Evolutionary conservation across 306 rosid species (phyloP).

Genomic region (Ormosia emarginata): DNA sequence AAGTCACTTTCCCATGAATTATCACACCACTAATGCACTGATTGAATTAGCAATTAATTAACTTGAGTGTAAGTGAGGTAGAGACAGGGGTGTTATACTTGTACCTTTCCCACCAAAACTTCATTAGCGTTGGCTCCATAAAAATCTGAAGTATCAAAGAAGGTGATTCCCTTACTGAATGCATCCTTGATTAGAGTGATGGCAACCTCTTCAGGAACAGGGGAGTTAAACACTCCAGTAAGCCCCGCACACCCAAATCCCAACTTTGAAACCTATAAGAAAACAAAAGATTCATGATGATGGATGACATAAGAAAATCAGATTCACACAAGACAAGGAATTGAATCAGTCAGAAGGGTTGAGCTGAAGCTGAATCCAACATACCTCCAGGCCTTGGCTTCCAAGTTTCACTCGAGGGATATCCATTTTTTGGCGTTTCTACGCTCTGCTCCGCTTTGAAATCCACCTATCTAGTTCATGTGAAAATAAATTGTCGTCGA

Average conservation of each 20-base stretch:
- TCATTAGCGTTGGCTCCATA: slow-evolving; percentile 54
- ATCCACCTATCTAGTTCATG: not conserved
- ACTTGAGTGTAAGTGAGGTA: too few relatives aligned
- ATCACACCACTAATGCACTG: too few relatives aligned
- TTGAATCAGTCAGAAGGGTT: not conserved
- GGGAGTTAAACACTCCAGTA: slow-evolving; percentile 41
- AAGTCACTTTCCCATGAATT: not conserved
- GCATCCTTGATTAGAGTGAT: slow-evolving; percentile 49
- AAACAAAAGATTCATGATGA: not conserved
- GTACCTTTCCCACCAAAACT: slow-evolving; percentile 61
- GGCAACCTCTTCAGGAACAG: slow-evolving; percentile 48
- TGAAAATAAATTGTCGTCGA: not conserved
- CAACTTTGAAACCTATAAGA: slow-evolving; percentile 50
- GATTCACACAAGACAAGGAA: not conserved
- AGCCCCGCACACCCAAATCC: slow-evolving; percentile 70
- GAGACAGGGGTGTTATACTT: not conserved
- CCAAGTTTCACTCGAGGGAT: slow-evolving; percentile 51
- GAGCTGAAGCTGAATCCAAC: not conserved
- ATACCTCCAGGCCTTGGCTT: slow-evolving; percentile 50
- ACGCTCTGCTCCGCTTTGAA: not conserved
- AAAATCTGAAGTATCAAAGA: slow-evolving; percentile 54
- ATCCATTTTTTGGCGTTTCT: slow-evolving; percentile 17
- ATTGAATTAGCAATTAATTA: too few relatives aligned
- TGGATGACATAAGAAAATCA: not conserved
- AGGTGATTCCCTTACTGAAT: slow-evolving; percentile 56